Percentiles rank a stretch among this genome's conserved stretches.
These are phyloP conservation scores for Teunomyces funiuensis DNA, from an alignment of 805 yeast genomes.

Conservation along the genomic window DNA sequence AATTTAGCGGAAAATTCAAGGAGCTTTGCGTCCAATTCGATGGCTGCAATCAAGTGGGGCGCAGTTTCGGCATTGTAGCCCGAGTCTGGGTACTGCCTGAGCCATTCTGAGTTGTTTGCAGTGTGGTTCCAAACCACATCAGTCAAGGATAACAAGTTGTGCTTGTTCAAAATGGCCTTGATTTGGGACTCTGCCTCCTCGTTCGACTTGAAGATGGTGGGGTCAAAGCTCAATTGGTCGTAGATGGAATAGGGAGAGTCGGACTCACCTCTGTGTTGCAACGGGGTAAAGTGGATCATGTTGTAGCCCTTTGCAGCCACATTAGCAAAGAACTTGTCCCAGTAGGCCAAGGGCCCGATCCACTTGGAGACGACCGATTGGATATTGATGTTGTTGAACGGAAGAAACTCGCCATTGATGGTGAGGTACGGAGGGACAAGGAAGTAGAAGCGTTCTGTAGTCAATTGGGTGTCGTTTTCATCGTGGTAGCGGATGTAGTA, in stretches of 20 bases:
- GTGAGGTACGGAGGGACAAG: slow-evolving; percentile 76
- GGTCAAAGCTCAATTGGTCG: slow-evolving; percentile 82
- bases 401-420: slow-evolving; percentile 54
- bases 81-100: slow-evolving; percentile 80
- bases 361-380: slow-evolving; percentile 90
- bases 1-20: slow-evolving; percentile 63
- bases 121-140: slow-evolving; percentile 96
- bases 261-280: slow-evolving; percentile 85
- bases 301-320: slow-evolving; percentile 81
- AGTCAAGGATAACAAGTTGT: slow-evolving; percentile 73
- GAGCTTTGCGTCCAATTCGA: slow-evolving; percentile 74
- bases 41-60: slow-evolving; percentile 83
- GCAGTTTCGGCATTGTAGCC: slow-evolving; percentile 88
- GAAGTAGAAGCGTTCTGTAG: slow-evolving; percentile 67
- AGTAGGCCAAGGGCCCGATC: slow-evolving; percentile 68
- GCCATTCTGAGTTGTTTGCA: slow-evolving; percentile 86
- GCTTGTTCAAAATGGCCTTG: slow-evolving; percentile 46
- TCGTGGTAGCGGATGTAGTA: slow-evolving; percentile 63
- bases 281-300: slow-evolving; percentile 94
- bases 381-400: slow-evolving; percentile 75
- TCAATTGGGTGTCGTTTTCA: slow-evolving; percentile 19
- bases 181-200: slow-evolving; percentile 57
- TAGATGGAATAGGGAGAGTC: slow-evolving; percentile 90
- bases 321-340: slow-evolving; percentile 66
- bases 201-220: slow-evolving; percentile 53